These are phyloP conservation scores for Syzygium jambos DNA, from an alignment of 345 rosid species.

Conservation along the genomic window DNA sequence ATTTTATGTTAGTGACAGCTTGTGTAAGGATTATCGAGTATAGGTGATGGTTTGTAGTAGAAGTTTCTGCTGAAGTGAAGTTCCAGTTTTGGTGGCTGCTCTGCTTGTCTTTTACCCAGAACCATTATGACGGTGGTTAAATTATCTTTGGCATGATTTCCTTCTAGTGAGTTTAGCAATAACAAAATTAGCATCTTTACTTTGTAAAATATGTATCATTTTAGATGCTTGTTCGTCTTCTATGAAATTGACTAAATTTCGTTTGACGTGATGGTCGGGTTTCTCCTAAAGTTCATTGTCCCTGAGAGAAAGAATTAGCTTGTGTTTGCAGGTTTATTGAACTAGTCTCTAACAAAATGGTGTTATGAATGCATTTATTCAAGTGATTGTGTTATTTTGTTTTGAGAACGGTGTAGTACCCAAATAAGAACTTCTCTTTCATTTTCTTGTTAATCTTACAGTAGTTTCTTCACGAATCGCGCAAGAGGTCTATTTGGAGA, in stretches of 20 bases:
- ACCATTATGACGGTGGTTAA: background rate
- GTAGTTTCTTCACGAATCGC: background rate
- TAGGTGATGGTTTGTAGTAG: background rate
- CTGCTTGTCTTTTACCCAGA: background rate
- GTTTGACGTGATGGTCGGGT: background rate
- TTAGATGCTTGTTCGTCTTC: background rate
- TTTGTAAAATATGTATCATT: background rate
- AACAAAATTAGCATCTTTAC: background rate
- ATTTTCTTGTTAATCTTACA: background rate
- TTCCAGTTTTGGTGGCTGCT: background rate
- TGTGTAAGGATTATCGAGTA: background rate
- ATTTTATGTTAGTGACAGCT: background rate
- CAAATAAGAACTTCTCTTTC: background rate
- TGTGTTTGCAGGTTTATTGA: background rate
- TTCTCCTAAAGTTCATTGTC: background rate
- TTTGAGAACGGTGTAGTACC: background rate
- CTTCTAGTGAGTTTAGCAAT: background rate
- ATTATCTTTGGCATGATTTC: background rate
- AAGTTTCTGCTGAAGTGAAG: background rate
- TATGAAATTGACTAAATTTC: background rate
- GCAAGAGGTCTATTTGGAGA: background rate
- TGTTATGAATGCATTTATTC: background rate
- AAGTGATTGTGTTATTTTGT: background rate
- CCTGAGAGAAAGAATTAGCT: background rate
- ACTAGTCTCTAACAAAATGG: background rate